Conservation (phyloP, 805 yeast species). For the Schizosaccharomyces pombe region DNA sequence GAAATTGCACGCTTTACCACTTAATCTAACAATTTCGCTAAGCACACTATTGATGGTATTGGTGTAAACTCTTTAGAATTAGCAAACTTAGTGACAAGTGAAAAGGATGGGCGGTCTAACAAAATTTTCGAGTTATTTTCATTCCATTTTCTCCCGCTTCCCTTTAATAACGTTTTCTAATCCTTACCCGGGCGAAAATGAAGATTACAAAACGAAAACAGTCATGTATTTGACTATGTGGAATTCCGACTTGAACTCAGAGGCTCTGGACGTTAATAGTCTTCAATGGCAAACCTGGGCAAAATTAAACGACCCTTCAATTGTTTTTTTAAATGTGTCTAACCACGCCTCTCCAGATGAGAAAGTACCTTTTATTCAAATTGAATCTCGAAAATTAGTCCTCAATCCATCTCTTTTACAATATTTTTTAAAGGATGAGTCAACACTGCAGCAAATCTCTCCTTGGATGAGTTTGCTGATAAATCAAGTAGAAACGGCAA, state of each 20-base stretch:
- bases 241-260: background rate
- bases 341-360: background rate
- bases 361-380: background rate
- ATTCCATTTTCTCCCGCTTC: background rate
- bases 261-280: background rate
- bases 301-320: background rate
- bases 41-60: too few relatives aligned
- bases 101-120: background rate
- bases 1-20: too few relatives aligned
- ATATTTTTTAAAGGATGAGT: background rate
- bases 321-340: background rate
- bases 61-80: background rate
- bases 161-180: background rate
- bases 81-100: background rate
- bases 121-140: background rate
- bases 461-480: background rate
- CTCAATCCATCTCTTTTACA: background rate
- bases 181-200: background rate
- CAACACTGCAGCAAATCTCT: background rate
- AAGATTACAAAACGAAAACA: background rate
- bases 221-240: background rate
- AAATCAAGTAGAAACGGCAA: background rate
- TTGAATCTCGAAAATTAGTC: background rate
- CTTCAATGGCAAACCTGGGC: background rate
- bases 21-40: too few relatives aligned